Evolutionary conservation across 208 protist species (phyloP), one percentile per base, ranked within the genome.

Genomic region (Acanthamoeba lenticulata): DNA sequence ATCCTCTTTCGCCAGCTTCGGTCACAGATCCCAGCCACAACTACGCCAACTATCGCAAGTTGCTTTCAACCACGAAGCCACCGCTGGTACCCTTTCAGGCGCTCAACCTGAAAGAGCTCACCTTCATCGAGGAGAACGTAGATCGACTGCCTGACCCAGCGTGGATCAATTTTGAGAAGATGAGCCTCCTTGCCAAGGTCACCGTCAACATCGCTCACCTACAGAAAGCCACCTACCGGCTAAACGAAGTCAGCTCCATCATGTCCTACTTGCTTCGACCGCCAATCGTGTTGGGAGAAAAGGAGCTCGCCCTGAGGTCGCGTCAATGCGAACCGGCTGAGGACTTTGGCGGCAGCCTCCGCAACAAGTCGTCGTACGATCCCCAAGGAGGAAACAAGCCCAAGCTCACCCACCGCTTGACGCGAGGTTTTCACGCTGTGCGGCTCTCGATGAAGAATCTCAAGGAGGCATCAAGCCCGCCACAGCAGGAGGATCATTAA

Each of bases 41-140:
- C 60, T 92, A 92, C 27, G 38, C n/a, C 88, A 69, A 92, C 38
- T 92, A 92, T 55, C 52, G 88, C 15, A 77, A n/a, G 57, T 5
- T 52, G 32, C 4, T 92, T 15, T 49, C 88, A 4, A 29, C 2
- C 11, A 45, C 36, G 21, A 42, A 52, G 49, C 52, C 38, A 17
- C 88, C 88, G 34, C n/a, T 92, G 36, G 49, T 92, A 1, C 88
- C 88, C 15, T 92, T 92, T 38, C 88, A 92, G 62, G 88, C 57
- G 34, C 49, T 92, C 21, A 36, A 55, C 36, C 60, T 92, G 24
- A 92, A 67, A 40, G 88, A 92, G 34, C 88, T 92, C 57, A 92
- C 88, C n/a, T 92, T 92, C 88, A 92, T 92, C 88, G 88, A 92
- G 88, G 88, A 92, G 60, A 92, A 77, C 40, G 29, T 40, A 4